Evolutionary conservation across 2,329 filamentous ascomycete species (phyloP), one percentile per base, ranked within the genome.

Genomic region (Daldinia sp.): DNA sequence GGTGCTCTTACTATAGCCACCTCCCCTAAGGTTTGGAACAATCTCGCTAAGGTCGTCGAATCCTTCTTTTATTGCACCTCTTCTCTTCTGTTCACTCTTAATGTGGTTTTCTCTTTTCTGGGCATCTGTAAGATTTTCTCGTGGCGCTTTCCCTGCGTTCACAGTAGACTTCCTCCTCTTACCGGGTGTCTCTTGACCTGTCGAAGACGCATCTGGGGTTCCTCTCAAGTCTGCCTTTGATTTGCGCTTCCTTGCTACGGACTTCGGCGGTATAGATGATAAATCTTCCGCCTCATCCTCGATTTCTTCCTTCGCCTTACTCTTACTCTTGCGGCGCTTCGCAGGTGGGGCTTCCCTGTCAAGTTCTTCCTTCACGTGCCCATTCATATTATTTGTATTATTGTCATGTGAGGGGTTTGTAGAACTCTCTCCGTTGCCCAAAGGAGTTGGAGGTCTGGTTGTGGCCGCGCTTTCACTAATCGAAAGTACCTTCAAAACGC

Each of bases 81-180:
- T 82, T 51, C 89, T 85, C 77, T 90, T 90, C 73, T 89, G 86
- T 50, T 79, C 78, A 54, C 77, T 78, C 51, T 74, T 76, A 75
- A 95, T 95, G 53, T 94, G 83, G 28, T 93, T 93, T 54, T 93
- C 86, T 37, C 94, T 87, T 79, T 96, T 97, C 81, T 97, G 93
- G 77, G 97, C 93, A 59, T 93, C 96, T 59, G 90, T 86, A 71
- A 97, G 93, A 73, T 97, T 97, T 75, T 90, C 90, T 28, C 91
- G 81, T 2, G 84, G 76, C 1, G 81, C 65, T 74, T 89, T 90
- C 18, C 79, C 71, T 9, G 73, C 78, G 42, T 76, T 81, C n/a
- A 70, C 72, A 6, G 76, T 78, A 1, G 86, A 87, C 74, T 87
- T 88, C 39, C 86, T 82, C 55, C 86, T 81, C 74, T 87, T 87